Base-by-base conservation (phyloP, 495 filamentous ascomycete species). In the Hypomontagnella submonticulosa region DNA sequence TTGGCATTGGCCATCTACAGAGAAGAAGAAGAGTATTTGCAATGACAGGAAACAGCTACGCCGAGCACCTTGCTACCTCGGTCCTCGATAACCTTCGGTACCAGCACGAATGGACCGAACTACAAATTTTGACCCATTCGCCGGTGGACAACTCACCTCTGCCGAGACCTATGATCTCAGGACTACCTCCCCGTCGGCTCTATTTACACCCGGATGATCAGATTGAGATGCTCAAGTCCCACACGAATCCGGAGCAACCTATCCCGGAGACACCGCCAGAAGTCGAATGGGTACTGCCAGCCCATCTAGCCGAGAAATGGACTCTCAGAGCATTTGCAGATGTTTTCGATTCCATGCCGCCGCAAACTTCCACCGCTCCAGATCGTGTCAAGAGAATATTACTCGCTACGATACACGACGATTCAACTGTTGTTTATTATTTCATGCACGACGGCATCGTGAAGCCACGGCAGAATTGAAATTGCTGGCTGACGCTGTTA, bases 181-280 rank as follows among this genome's bases (percentile, higher is more conserved):
- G 95, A 4, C 81, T 97, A n/a, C 93, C 95, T 6, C 92, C 95
- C 4, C 85, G 89, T 48, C 85, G 87, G 4, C 83, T 96, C 18
- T 98, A 99, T 78, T 84, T 91, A 52, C 93, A 99, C 75, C 95
- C 95, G 4, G 95, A 97, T 75, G 91, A 96, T 76, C 92, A 96
- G 76, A 84, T 93, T 40, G 89, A 87, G 63, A 84, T 92, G 73
- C 77, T 96, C 54, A 87, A 90, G 74, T 78, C 78, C 38, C 77
- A 81, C 54, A 75, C 78, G 56, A 73, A 73, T 27, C 59, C 68
- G 2, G 66, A 73, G 64, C 59, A 76, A 49, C 66, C 54, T 27
- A 76, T 83, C n/a, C 64, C 71, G 20, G 80, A 80, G 62, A 76
- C 80, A 1, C 79, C 80, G 1, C 79, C 87, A 0, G 86, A 90